Conservation (phyloP, 495 filamentous ascomycete genomes). For the Penicillium daleae region DNA sequence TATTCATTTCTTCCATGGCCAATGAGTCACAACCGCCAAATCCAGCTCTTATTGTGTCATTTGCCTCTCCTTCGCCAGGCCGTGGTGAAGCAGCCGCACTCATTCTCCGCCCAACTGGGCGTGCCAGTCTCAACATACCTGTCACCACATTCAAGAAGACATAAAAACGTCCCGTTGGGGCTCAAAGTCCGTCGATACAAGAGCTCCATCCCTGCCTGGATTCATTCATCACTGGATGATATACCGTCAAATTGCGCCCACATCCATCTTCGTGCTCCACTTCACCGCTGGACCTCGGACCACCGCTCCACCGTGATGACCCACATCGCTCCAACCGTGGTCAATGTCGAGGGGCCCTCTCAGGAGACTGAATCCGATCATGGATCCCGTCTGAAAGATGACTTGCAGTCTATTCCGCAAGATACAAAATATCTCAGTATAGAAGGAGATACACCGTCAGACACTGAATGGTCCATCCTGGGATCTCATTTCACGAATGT, state of each 20-base stretch:
- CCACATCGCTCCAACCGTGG: neutral
- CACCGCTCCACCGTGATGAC: constrained; percentile 11
- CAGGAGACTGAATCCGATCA: constrained; percentile 11
- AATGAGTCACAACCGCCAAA: neutral
- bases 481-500: constrained; percentile 26
- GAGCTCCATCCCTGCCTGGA: neutral
- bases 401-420: constrained; percentile 25
- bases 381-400: constrained; percentile 15
- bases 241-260: neutral
- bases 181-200: neutral
- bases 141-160: neutral
- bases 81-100: neutral
- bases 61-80: neutral
- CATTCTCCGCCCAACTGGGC: neutral
- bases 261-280: neutral
- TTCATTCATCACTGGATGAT: neutral
- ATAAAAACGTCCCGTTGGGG: neutral
- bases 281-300: neutral
- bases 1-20: too few relatives aligned
- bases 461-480: constrained; percentile 31
- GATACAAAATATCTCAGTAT: constrained; percentile 19
- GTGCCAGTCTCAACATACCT: neutral
- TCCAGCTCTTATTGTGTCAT: neutral
- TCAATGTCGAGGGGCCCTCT: constrained; percentile 23
- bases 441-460: constrained; percentile 25